phyloP scores from a whole-genome alignment of 441 rosid species.

The Pelargonium citronellum region DNA sequence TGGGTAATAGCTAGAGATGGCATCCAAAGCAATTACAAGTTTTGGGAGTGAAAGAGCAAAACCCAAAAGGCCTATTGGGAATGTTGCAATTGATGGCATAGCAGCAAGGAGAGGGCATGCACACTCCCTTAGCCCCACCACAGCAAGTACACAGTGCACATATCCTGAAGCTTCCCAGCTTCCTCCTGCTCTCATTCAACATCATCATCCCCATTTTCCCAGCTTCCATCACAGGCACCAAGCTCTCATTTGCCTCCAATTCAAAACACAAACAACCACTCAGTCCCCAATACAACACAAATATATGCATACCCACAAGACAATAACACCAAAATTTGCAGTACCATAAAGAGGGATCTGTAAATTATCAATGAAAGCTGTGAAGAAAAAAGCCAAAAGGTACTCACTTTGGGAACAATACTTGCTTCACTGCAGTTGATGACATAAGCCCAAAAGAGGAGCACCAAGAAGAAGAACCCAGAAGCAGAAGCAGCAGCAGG shows the following conservation, averaged over 20 bases:
- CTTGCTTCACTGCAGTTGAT: conserved; percentile 14
- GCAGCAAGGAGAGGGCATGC: conserved; percentile 91
- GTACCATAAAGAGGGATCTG: conserved; percentile 20
- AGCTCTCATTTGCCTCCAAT: conserved; percentile 53
- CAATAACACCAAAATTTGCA: neutral
- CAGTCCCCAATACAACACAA: conserved; percentile 10
- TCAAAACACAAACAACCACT: conserved; percentile 22
- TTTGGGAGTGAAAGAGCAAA: conserved; percentile 92
- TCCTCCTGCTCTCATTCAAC: conserved; percentile 74
- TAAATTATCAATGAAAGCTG: conserved; percentile 21
- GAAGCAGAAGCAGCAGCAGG: conserved; percentile 12
- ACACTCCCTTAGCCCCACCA: conserved; percentile 74
- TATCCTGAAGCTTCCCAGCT: conserved; percentile 73
- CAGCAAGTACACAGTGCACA: conserved; percentile 97
- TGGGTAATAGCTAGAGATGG: conserved; percentile 43
- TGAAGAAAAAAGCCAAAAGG: neutral
- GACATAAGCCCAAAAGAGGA: conserved; percentile 16
- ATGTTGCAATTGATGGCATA: conserved; percentile 96
- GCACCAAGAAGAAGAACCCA: conserved; percentile 15
- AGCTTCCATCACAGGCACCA: conserved; percentile 51
- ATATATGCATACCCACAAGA: conserved; percentile 7
- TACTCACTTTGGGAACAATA: conserved; percentile 21
- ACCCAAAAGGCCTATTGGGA: conserved; percentile 94
- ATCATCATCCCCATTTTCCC: conserved; percentile 47
- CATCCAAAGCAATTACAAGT: conserved; percentile 94